These are phyloP conservation scores for Epichloe gansuensis DNA, from an alignment of 2,329 filamentous ascomycete genomes.

Conservation along the genomic window DNA sequence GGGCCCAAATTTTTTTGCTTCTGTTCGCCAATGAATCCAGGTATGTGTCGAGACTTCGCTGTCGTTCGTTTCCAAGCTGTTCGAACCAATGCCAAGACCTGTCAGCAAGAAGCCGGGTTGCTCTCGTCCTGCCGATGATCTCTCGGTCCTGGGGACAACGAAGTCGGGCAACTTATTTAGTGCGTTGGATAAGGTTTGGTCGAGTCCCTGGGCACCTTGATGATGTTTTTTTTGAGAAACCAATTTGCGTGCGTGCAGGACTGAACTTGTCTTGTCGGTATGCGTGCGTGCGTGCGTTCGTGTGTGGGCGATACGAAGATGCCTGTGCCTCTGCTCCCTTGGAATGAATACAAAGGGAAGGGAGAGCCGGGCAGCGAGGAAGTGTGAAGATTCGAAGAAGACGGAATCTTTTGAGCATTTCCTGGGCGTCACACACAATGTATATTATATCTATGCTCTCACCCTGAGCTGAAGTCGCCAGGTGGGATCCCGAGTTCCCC, in stretches of 20 bases:
- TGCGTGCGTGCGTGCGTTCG: background rate
- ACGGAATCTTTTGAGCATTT: background rate
- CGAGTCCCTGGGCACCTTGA: background rate
- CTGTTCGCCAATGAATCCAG: no score
- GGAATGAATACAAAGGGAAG: slow-evolving; percentile 2
- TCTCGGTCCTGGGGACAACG: background rate
- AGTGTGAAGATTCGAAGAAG: slow-evolving; percentile 1
- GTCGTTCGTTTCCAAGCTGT: no score
- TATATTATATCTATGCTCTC: slow-evolving; percentile 10
- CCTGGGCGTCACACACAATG: slow-evolving; percentile 8
- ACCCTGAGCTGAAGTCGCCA: slow-evolving; percentile 4
- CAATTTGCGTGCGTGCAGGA: background rate
- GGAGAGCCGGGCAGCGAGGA: background rate
- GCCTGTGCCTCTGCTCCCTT: background rate
- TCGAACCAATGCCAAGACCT: no score
- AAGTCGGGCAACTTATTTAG: background rate
- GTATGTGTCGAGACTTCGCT: no score
- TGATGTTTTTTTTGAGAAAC: background rate
- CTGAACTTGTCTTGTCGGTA: background rate
- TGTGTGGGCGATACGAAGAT: background rate
- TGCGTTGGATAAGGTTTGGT: background rate
- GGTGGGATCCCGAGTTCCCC: slow-evolving; percentile 2
- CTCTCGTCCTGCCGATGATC: background rate
- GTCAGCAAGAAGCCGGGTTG: no score
- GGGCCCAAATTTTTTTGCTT: no score